Conservation (phyloP, 2,329 filamentous ascomycete genomes). For the Alternaria brassicicola region DNA sequence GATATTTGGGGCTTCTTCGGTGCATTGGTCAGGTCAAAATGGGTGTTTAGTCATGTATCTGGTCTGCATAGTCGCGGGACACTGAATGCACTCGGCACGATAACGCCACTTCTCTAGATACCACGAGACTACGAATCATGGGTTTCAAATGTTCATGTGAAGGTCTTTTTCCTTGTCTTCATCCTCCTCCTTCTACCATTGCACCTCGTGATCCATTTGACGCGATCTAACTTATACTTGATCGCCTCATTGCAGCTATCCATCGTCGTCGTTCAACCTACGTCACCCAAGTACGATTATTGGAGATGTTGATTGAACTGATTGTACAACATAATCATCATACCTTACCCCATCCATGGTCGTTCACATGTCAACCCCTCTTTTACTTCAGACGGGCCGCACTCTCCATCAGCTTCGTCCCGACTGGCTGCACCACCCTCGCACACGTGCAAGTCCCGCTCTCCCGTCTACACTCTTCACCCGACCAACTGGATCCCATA, state of each 20-base stretch:
- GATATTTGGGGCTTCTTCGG: conserved; percentile 47
- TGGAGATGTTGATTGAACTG: not conserved
- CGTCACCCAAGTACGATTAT: not conserved
- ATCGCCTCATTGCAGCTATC: not conserved
- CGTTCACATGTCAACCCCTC: conserved; percentile 4
- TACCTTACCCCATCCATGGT: not conserved
- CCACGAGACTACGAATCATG: conserved; percentile 48
- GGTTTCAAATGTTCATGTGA: conserved; percentile 40
- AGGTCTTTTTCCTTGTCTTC: not conserved
- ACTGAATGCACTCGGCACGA: conserved; percentile 48
- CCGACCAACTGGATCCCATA: not conserved
- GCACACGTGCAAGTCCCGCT: not conserved
- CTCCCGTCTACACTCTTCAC: not conserved
- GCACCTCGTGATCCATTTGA: not conserved
- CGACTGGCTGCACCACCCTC: too few species aligned
- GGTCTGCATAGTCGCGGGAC: conserved; percentile 48
- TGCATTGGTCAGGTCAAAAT: conserved; percentile 52
- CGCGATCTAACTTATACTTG: not conserved
- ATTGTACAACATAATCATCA: not conserved
- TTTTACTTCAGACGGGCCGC: not conserved
- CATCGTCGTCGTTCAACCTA: not conserved
- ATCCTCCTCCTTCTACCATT: not conserved
- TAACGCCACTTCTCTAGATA: conserved; percentile 49
- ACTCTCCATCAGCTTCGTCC: too few species aligned
- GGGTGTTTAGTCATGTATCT: conserved; percentile 51